Evolutionary conservation across 139 green algal genomes (phyloP).

Genomic region (Chlorella sp.): DNA sequence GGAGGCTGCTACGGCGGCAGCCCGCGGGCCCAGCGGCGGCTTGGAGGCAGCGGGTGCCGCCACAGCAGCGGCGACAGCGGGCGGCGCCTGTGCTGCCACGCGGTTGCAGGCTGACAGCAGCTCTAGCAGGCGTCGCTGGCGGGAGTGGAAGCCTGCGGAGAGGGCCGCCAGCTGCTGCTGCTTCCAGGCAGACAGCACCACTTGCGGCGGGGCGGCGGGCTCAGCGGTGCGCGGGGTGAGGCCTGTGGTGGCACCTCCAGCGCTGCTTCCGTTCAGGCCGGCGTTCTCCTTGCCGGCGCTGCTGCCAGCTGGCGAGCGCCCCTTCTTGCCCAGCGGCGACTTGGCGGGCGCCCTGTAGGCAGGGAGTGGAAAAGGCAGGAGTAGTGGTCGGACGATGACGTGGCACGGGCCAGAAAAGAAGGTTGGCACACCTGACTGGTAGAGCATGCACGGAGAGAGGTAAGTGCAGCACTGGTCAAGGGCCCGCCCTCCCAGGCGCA

Average conservation of each 20-base stretch:
- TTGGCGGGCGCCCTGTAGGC: neutral
- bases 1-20: neutral
- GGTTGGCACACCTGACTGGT: neutral
- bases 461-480: too few relatives aligned
- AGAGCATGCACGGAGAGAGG: too few relatives aligned
- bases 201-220: neutral
- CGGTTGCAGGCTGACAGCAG: constrained; percentile 32
- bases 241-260: neutral
- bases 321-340: constrained; percentile 8
- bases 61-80: neutral
- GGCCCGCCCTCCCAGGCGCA: too few relatives aligned
- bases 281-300: constrained; percentile 16
- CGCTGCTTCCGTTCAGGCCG: neutral
- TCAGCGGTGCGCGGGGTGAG: constrained; percentile 16
- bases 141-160: constrained; percentile 16
- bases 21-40: constrained; percentile 17
- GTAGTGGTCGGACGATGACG: neutral
- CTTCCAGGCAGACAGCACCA: constrained; percentile 10
- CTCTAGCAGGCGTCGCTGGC: constrained; percentile 33
- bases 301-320: neutral
- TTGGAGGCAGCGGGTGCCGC: neutral
- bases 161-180: constrained; percentile 20
- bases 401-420: neutral
- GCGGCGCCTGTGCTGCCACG: neutral
- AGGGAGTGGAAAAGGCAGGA: too few relatives aligned